Conservation (phyloP, 164 flowering plant species). For the Chimonanthus salicifolius region DNA sequence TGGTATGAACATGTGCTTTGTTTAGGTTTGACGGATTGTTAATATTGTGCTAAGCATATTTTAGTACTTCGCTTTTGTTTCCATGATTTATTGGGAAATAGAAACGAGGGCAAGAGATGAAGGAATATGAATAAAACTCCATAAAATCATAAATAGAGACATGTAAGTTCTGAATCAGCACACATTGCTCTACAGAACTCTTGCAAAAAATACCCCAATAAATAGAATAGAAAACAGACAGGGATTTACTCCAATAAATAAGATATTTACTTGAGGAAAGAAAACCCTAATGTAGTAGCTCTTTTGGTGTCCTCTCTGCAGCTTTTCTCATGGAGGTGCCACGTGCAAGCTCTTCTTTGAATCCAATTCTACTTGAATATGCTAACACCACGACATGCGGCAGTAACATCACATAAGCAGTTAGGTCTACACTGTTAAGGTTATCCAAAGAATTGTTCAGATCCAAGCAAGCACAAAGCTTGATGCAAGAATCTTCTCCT, state of each 20-base stretch:
- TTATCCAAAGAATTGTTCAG: not conserved
- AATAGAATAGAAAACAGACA: not conserved
- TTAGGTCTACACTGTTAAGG: not conserved
- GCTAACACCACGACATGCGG: not conserved
- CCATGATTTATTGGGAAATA: too few species aligned
- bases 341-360: not conserved
- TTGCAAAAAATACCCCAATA: not conserved
- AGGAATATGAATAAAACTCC: not conserved
- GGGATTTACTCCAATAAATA: not conserved
- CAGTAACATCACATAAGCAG: not conserved
- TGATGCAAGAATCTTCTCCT: not conserved
- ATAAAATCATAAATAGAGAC: not conserved
- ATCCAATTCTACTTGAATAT: not conserved
- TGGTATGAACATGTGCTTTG: too few species aligned
- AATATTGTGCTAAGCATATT: too few species aligned
- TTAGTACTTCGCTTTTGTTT: too few species aligned
- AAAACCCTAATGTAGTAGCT: too few species aligned
- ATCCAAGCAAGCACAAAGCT: not conserved
- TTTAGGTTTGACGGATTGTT: too few species aligned
- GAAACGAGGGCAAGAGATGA: not conserved
- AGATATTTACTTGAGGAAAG: not conserved
- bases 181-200: not conserved
- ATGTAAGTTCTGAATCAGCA: not conserved
- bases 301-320: not conserved
- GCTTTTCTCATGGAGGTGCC: not conserved